Conservation (phyloP, 2,329 filamentous ascomycete species). For the Lachnellula subtilissima region DNA sequence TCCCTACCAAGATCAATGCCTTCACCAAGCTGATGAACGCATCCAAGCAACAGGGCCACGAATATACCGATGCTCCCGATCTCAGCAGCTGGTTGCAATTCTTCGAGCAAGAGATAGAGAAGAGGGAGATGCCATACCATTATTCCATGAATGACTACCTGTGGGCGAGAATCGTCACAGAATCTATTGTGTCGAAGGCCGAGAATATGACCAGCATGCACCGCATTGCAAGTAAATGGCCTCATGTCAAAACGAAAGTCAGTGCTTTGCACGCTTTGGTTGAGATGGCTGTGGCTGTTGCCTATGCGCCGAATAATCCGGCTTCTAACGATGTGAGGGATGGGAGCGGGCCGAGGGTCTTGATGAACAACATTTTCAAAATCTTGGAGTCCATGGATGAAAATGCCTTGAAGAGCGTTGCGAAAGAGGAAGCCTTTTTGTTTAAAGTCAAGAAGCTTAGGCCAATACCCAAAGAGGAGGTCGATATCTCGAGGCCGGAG, state of each 20-base stretch:
- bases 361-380: conserved; percentile 3
- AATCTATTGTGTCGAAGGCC: background rate
- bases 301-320: background rate
- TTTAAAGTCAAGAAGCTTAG: conserved; percentile 8
- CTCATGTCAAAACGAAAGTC: conserved; percentile 5
- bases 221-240: background rate
- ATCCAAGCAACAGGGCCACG: conserved; percentile 1
- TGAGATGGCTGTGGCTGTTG: conserved; percentile 7
- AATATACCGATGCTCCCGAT: background rate
- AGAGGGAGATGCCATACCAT: background rate
- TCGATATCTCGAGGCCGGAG: background rate
- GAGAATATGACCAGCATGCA: background rate
- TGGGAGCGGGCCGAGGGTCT: background rate
- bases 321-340: conserved; percentile 1
- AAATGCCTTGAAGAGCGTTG: conserved; percentile 2
- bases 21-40: conserved; percentile 12
- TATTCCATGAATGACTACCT: background rate
- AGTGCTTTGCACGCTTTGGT: conserved; percentile 12
- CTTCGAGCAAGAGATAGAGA: background rate
- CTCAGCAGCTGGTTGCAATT: background rate
- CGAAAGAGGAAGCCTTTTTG: conserved; percentile 10
- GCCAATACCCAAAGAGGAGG: background rate
- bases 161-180: conserved; percentile 1
- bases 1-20: conserved; percentile 3
- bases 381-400: conserved; percentile 3